These are phyloP conservation scores for Myxozyma melibiosi DNA, from an alignment of 805 yeast species.

Conservation along the genomic window DNA sequence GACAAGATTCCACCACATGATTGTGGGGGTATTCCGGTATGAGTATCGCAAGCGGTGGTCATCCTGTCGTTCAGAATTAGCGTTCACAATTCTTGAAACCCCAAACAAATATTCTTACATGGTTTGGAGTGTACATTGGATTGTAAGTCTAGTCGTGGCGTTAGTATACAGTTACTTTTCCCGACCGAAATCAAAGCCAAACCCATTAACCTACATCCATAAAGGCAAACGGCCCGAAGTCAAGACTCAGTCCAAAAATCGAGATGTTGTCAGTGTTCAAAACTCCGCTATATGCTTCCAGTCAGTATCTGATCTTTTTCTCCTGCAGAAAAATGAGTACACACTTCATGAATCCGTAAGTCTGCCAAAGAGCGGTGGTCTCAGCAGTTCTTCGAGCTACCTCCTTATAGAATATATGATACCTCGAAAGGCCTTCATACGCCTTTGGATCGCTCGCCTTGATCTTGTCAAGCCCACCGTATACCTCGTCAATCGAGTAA, in stretches of 20 bases:
- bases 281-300: conserved; percentile 60
- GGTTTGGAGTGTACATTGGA: conserved; percentile 83
- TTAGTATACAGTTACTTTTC: conserved; percentile 39
- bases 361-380: conserved; percentile 36
- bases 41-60: conserved; percentile 73
- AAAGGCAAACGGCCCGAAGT: conserved; percentile 87
- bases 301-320: too few relatives aligned
- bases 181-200: not conserved
- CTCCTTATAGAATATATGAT: conserved; percentile 72
- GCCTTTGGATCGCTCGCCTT: conserved; percentile 37
- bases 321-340: not conserved
- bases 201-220: conserved; percentile 28
- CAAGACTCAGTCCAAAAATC: conserved; percentile 82
- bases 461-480: conserved; percentile 46
- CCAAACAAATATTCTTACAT: conserved; percentile 37
- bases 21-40: conserved; percentile 79
- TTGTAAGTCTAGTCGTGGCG: conserved; percentile 68
- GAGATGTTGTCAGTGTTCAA: conserved; percentile 93
- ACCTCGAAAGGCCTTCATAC: conserved; percentile 48
- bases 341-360: conserved; percentile 80
- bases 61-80: conserved; percentile 46
- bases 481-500: conserved; percentile 68
- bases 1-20: conserved; percentile 91
- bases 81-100: not conserved
- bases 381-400: conserved; percentile 48